Evolutionary conservation across 441 rosid species (phyloP).

Genomic region (Mallotus repandus): DNA sequence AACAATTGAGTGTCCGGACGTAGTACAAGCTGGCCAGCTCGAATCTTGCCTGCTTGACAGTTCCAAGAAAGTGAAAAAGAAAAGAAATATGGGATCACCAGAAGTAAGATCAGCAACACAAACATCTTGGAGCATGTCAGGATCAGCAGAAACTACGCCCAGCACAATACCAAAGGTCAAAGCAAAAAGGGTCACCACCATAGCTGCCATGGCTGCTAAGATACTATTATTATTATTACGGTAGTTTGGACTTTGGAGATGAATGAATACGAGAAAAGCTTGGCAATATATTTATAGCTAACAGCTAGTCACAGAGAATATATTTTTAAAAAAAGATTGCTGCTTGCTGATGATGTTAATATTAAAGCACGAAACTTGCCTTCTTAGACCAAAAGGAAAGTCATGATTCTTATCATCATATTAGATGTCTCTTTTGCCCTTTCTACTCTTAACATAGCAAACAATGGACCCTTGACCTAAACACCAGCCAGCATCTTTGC

Average conservation of each 20-base stretch:
- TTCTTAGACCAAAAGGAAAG: conserved; percentile 16
- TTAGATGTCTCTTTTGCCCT: too few species aligned
- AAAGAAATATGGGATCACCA: conserved; percentile 15
- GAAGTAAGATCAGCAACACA: conserved; percentile 53
- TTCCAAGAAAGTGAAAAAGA: too few species aligned
- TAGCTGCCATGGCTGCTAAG: conserved; percentile 20
- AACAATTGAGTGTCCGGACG: neutral
- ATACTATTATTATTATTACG: neutral
- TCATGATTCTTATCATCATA: conserved; percentile 4
- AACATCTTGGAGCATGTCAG: conserved; percentile 60
- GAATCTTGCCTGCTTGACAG: too few species aligned
- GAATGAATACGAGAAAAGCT: neutral
- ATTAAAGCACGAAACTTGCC: conserved; percentile 22
- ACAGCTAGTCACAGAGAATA: neutral
- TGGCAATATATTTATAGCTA: neutral
- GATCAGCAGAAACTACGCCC: conserved; percentile 35
- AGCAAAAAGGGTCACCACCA: conserved; percentile 16
- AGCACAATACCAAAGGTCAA: conserved; percentile 26
- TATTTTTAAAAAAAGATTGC: neutral
- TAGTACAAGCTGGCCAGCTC: too few species aligned
- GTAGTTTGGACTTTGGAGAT: neutral
- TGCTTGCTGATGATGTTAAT: neutral
- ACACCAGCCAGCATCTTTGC: too few species aligned
- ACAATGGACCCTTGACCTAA: too few species aligned
- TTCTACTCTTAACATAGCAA: too few species aligned